Conservation (phyloP, 2,329 filamentous ascomycete species). For the Aspergillus latus region DNA sequence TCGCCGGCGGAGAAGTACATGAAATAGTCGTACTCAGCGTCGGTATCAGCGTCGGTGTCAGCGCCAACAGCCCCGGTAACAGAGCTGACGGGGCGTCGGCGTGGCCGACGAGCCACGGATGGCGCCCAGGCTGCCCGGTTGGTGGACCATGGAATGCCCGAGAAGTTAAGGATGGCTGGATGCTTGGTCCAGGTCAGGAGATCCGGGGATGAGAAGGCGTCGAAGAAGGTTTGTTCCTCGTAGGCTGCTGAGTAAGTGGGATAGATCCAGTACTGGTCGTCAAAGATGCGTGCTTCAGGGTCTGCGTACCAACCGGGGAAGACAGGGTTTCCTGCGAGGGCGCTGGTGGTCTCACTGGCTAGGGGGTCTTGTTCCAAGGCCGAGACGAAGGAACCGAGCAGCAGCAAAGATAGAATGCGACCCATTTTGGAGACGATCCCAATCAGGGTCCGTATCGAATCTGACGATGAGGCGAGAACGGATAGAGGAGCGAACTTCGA, state of each 20-base stretch:
- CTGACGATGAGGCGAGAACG: background rate
- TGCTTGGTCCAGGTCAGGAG: conserved; percentile 53
- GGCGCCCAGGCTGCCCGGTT: conserved; percentile 51
- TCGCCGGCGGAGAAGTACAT: conserved; percentile 55
- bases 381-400: background rate
- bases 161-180: conserved; percentile 44
- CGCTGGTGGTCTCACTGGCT: background rate
- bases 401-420: conserved; percentile 2
- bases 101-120: conserved; percentile 37
- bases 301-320: conserved; percentile 54
- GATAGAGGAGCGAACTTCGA: background rate
- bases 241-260: conserved; percentile 49
- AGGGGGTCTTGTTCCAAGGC: conserved; percentile 6
- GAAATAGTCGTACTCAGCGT: conserved; percentile 41
- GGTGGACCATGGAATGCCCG: conserved; percentile 46
- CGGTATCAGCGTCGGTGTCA: background rate
- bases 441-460: background rate
- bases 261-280: conserved; percentile 50
- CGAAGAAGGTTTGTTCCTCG: conserved; percentile 51
- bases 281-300: conserved; percentile 51
- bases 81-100: background rate
- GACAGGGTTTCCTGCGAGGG: conserved; percentile 44
- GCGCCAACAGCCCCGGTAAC: background rate
- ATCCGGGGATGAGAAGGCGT: conserved; percentile 53
- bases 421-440: background rate